A percentile compares a stretch with the other conserved stretches of the same genome.
phyloP scores from a whole-genome alignment of 2,329 filamentous ascomycete species.

The Paecilomyces sp. region DNA sequence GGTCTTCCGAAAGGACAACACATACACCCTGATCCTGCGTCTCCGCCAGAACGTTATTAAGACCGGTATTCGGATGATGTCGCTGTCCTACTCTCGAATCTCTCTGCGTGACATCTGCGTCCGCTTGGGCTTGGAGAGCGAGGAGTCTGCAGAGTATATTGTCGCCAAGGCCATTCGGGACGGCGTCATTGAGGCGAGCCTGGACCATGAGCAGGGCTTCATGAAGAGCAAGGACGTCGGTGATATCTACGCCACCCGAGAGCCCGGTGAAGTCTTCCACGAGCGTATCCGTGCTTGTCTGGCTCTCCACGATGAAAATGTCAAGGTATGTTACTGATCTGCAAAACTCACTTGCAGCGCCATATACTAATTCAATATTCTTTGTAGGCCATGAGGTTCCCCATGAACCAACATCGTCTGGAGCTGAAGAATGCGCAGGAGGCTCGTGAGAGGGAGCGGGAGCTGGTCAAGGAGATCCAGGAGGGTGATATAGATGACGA shows the following conservation, averaged over 20 bases:
- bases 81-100: constrained; percentile 93
- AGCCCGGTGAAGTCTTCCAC: constrained; percentile 95
- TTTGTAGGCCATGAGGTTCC: constrained; percentile 86
- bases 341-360: background rate
- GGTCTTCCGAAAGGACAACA: constrained; percentile 86
- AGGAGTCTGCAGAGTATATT: constrained; percentile 98
- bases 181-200: constrained; percentile 89
- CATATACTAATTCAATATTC: constrained; percentile 13
- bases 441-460: constrained; percentile 89
- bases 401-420: constrained; percentile 96
- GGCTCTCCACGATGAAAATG: constrained; percentile 89
- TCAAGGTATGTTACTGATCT: constrained; percentile 61
- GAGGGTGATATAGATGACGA: constrained; percentile 96
- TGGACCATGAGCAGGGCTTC: constrained; percentile 90
- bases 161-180: constrained; percentile 97
- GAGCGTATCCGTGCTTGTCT: constrained; percentile 91
- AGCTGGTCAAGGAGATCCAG: constrained; percentile 98
- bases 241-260: constrained; percentile 90
- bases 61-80: constrained; percentile 99
- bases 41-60: constrained; percentile 98
- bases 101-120: constrained; percentile 96
- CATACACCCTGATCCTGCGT: constrained; percentile 90
- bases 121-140: constrained; percentile 82
- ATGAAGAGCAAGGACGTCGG: constrained; percentile 98
- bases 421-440: constrained; percentile 98